These are phyloP conservation scores for Gyromitra esculenta DNA, from an alignment of 2,329 filamentous ascomycete genomes.

Conservation along the genomic window DNA sequence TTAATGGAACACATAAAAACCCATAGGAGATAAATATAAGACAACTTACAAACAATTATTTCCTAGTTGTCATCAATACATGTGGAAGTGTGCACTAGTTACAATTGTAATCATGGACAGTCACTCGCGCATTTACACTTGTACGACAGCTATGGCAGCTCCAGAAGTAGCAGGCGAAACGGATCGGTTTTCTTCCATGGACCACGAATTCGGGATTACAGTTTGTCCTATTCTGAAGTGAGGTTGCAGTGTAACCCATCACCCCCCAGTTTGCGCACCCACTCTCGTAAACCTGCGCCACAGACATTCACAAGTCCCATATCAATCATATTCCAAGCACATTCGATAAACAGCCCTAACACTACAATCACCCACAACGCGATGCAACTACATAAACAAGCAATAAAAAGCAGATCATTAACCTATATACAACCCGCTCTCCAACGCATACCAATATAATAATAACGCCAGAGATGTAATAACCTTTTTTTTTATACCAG, in stretches of 20 bases:
- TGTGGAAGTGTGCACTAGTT: too few species aligned
- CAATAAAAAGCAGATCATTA: neutral
- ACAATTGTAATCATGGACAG: neutral
- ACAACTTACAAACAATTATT: neutral
- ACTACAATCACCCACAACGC: too few species aligned
- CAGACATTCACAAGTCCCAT: neutral
- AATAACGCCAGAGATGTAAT: conserved; percentile 28
- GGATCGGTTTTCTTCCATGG: too few species aligned
- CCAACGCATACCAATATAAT: conserved; percentile 14
- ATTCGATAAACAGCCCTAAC: neutral
- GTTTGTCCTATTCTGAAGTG: too few species aligned
- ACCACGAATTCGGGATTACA: too few species aligned
- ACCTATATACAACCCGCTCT: conserved; percentile 16
- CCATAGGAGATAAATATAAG: too few species aligned
- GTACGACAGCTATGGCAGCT: too few species aligned
- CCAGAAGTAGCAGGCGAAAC: too few species aligned
- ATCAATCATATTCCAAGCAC: neutral
- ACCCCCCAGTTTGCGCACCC: neutral
- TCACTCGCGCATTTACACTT: neutral
- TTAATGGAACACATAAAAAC: too few species aligned
- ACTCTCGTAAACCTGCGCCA: neutral
- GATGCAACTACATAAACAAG: neutral
- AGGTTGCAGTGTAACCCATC: too few species aligned
- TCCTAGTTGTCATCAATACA: neutral
- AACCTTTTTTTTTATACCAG: neutral